A percentile compares a stretch with the other conserved stretches of the same genome.
These are phyloP conservation scores for Brassica cretica DNA, from an alignment of 345 rosid genomes.

Conservation along the genomic window DNA sequence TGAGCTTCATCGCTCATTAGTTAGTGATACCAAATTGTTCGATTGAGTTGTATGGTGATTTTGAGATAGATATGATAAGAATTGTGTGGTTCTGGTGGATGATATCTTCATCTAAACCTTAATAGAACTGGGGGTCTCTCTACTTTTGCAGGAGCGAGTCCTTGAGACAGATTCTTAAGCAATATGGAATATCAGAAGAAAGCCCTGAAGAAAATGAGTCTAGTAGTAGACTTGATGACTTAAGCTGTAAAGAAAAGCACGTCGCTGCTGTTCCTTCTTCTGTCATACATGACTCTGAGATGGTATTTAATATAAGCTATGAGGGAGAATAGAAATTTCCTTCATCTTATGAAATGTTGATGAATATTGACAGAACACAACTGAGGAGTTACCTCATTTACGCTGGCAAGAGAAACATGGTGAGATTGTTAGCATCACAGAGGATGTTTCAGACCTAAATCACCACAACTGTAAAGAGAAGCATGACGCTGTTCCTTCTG, in stretches of 20 bases:
- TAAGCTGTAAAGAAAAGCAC: background rate
- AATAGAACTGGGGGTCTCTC: background rate
- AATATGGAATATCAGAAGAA: conserved; percentile 36
- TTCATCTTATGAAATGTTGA: conserved; percentile 18
- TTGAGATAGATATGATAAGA: conserved; percentile 12
- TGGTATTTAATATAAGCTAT: conserved; percentile 22
- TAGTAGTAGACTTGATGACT: conserved; percentile 15
- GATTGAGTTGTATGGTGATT: too few relatives aligned
- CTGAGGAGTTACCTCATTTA: conserved; percentile 21
- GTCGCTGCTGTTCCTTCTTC: background rate
- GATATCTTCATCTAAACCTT: conserved; percentile 1
- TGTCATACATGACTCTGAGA: conserved; percentile 17
- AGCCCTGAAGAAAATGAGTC: conserved; percentile 3
- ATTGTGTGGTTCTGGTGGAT: conserved; percentile 15
- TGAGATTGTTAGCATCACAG: conserved; percentile 17
- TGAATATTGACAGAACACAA: conserved; percentile 30
- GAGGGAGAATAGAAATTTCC: conserved; percentile 2
- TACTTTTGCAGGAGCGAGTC: conserved; percentile 31
- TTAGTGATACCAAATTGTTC: too few relatives aligned
- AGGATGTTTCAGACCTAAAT: background rate
- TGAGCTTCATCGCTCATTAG: background rate
- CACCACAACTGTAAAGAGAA: background rate
- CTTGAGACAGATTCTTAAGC: conserved; percentile 28
- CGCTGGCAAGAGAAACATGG: background rate
- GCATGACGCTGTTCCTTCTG: background rate